These are phyloP conservation scores for Orbilia quercus DNA, from an alignment of 2,329 filamentous ascomycete species.

Conservation along the genomic window DNA sequence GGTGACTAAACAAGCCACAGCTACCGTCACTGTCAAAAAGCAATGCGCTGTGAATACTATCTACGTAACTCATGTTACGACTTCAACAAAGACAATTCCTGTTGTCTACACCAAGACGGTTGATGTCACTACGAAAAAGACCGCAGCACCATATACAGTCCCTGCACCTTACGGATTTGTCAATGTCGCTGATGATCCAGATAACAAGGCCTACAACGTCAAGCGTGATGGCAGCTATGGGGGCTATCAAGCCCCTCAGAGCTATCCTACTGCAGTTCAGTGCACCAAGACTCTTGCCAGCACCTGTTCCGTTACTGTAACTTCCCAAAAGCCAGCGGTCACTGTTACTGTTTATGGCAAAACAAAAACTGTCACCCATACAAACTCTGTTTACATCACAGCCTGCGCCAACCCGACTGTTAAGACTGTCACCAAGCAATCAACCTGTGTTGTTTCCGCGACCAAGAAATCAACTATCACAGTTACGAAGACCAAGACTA, in stretches of 20 bases:
- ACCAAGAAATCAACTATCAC: conserved; percentile 12
- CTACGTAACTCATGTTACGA: conserved; percentile 1
- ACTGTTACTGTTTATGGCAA: conserved; percentile 3
- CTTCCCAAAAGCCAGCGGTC: conserved; percentile 6
- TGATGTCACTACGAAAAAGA: conserved; percentile 4
- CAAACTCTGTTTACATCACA: conserved; percentile 11
- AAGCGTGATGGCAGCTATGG: not conserved
- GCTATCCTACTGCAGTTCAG: conserved; percentile 10
- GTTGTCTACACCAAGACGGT: conserved; percentile 1
- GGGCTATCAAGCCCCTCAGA: not conserved
- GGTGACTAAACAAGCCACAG: not conserved
- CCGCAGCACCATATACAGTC: conserved; percentile 1
- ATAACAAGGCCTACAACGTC: conserved; percentile 15
- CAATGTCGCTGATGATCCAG: conserved; percentile 30
- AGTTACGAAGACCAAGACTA: conserved; percentile 12
- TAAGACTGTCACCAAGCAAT: not conserved
- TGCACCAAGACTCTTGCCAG: conserved; percentile 27
- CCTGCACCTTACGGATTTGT: conserved; percentile 34
- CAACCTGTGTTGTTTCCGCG: not conserved
- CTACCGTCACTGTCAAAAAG: conserved; percentile 5
- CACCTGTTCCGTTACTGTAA: conserved; percentile 11
- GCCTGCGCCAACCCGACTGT: conserved; percentile 15
- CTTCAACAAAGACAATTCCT: not conserved
- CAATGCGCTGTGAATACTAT: conserved; percentile 12
- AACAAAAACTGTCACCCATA: conserved; percentile 12